A percentile compares a stretch with the other conserved stretches of the same genome.
phyloP scores from a whole-genome alignment of 2,329 filamentous ascomycete genomes.

The Aureobasidium namibiae region DNA sequence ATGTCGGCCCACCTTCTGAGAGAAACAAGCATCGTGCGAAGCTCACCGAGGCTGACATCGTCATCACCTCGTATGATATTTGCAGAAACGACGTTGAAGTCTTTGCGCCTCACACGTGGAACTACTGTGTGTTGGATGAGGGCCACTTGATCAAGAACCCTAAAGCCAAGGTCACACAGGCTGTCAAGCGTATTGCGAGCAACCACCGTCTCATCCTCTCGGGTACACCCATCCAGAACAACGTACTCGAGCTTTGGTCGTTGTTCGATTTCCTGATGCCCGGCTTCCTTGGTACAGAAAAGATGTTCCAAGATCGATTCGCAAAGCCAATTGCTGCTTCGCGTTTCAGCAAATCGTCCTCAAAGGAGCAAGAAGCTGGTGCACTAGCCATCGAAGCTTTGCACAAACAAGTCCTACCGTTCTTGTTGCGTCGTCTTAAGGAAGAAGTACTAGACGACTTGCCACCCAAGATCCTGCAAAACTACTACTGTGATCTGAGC shows the following conservation, averaged over 20 bases:
- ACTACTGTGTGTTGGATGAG: constrained; percentile 94
- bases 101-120: constrained; percentile 79
- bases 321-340: constrained; percentile 92
- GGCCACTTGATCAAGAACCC: constrained; percentile 98
- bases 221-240: constrained; percentile 95
- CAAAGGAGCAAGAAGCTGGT: constrained; percentile 95
- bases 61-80: constrained; percentile 97
- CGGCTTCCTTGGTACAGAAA: constrained; percentile 90
- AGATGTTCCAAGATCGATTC: constrained; percentile 92
- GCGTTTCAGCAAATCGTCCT: constrained; percentile 92
- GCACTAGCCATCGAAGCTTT: constrained; percentile 95
- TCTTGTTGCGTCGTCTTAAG: constrained; percentile 90
- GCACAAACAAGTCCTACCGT: constrained; percentile 95
- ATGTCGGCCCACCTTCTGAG: constrained; percentile 81
- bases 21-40: constrained; percentile 61
- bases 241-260: constrained; percentile 93
- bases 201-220: constrained; percentile 96
- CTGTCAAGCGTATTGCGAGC: constrained; percentile 80
- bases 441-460: constrained; percentile 95
- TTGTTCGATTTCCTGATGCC: constrained; percentile 99
- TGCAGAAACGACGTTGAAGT: constrained; percentile 91
- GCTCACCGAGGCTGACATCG: constrained; percentile 75
- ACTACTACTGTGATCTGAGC: constrained; percentile 97
- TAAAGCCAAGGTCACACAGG: constrained; percentile 88
- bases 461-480: constrained; percentile 96